These are phyloP conservation scores for Lentinula sp. DNA, from an alignment of 768 basidiomycete genomes.

Conservation along the genomic window DNA sequence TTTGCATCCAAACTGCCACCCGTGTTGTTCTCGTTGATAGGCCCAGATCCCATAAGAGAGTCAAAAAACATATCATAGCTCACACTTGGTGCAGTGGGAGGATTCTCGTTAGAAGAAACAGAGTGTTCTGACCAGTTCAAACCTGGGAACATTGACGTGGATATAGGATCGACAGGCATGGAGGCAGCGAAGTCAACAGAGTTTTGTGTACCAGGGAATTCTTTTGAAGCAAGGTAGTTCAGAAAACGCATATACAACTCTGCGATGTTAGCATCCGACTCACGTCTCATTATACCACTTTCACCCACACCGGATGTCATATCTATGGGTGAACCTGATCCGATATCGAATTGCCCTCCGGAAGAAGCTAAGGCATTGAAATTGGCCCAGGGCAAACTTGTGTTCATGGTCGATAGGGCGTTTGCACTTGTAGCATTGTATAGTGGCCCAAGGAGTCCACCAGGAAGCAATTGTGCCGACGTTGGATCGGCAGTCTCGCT, in stretches of 20 bases:
- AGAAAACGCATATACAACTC: neutral
- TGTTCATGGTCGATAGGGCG: neutral
- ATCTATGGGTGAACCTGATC: neutral
- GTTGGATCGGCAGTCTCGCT: conserved; percentile 12
- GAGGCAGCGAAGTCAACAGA: neutral
- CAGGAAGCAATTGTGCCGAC: neutral
- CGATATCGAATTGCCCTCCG: neutral
- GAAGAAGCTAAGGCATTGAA: neutral
- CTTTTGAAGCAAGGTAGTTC: neutral
- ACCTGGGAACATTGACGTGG: neutral
- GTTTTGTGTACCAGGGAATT: neutral
- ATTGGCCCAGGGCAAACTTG: neutral
- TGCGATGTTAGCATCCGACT: neutral
- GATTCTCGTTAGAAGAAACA: neutral
- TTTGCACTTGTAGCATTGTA: neutral
- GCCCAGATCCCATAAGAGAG: neutral
- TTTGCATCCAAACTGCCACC: neutral
- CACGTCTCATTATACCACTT: neutral
- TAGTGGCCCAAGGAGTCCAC: neutral
- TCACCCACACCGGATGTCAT: neutral
- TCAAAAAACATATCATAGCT: neutral
- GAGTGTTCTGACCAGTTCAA: neutral
- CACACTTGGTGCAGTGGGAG: neutral
- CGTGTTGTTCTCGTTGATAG: too few relatives aligned
- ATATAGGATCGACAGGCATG: neutral